phyloP scores from a whole-genome alignment of 2,329 filamentous ascomycete species.

The Allantophomopsis lycopodina region DNA sequence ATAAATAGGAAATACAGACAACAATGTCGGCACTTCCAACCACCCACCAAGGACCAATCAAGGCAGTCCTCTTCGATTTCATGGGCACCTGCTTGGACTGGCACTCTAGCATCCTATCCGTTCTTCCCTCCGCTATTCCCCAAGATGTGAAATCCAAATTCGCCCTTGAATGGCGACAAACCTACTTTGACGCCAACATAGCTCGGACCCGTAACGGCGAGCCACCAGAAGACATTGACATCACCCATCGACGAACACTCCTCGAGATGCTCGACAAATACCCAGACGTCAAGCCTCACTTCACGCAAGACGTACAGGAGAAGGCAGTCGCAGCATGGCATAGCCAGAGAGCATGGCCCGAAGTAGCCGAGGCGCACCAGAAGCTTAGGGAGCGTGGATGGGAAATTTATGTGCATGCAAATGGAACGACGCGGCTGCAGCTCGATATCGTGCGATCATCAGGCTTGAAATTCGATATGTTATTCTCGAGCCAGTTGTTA shows the following conservation, averaged over 20 bases:
- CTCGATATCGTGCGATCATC: constrained; percentile 34
- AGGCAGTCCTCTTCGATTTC: no score
- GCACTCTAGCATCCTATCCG: no score
- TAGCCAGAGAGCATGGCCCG: constrained; percentile 33
- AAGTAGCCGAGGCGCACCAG: constrained; percentile 28
- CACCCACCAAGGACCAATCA: no score
- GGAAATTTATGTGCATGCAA: constrained; percentile 35
- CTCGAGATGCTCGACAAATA: constrained; percentile 21
- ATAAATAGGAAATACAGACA: no score
- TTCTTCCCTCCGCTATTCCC: no score
- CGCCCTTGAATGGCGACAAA: no score
- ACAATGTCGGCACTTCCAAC: no score
- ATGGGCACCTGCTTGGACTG: no score
- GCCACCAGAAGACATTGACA: constrained; percentile 34
- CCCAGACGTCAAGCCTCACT: constrained; percentile 13
- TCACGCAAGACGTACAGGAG: constrained; percentile 5
- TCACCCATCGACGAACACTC: constrained; percentile 24
- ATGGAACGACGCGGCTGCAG: constrained; percentile 39
- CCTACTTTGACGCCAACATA: no score
- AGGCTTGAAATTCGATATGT: constrained; percentile 31
- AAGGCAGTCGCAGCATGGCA: constrained; percentile 29
- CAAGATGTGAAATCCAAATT: no score
- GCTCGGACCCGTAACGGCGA: constrained; percentile 6
- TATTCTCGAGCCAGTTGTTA: constrained; percentile 27
- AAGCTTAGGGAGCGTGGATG: constrained; percentile 20